Percentiles rank a stretch among this genome's conserved stretches.
Conservation (phyloP, 257 asterid species). For the Nyctanthes arbortristis region DNA sequence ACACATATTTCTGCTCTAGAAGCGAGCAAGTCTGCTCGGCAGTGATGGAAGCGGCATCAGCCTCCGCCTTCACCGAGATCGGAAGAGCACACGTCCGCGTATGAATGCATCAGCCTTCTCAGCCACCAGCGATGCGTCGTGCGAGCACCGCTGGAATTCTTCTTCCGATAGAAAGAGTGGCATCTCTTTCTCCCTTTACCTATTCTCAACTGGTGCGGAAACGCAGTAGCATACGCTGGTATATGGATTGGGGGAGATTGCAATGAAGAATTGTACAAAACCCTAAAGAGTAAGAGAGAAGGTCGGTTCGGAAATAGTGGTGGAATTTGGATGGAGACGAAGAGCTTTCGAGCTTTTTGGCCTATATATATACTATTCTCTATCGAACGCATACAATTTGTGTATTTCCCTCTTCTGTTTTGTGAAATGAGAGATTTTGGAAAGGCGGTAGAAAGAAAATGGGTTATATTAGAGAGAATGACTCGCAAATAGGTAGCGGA, state of each 20-base stretch:
- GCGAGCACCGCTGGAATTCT: slow-evolving; percentile 62
- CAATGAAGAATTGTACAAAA: neutral
- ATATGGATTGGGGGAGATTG: neutral
- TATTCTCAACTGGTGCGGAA: neutral
- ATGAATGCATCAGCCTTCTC: slow-evolving; percentile 88
- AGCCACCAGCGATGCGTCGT: slow-evolving; percentile 58
- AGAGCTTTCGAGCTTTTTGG: too few species aligned
- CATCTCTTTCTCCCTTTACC: slow-evolving; percentile 35
- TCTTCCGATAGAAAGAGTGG: slow-evolving; percentile 83
- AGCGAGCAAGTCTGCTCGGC: slow-evolving; percentile 86
- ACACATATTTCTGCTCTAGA: slow-evolving; percentile 77
- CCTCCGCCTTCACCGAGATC: slow-evolving; percentile 84
- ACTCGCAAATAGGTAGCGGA: too few species aligned
- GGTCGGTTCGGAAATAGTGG: neutral
- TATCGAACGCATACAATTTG: too few species aligned
- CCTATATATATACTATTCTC: too few species aligned
- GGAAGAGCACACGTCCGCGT: too few species aligned
- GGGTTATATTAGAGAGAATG: too few species aligned
- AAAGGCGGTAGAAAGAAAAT: too few species aligned
- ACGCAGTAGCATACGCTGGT: slow-evolving; percentile 14
- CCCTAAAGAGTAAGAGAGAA: slow-evolving; percentile 13
- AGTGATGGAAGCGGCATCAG: slow-evolving; percentile 83
- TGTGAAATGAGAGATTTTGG: too few species aligned
- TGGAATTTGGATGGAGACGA: slow-evolving; percentile 21
- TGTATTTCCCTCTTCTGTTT: too few species aligned